Evolutionary conservation across 305 asterid genomes (phyloP).

Genomic region (Fraxinus sp.): DNA sequence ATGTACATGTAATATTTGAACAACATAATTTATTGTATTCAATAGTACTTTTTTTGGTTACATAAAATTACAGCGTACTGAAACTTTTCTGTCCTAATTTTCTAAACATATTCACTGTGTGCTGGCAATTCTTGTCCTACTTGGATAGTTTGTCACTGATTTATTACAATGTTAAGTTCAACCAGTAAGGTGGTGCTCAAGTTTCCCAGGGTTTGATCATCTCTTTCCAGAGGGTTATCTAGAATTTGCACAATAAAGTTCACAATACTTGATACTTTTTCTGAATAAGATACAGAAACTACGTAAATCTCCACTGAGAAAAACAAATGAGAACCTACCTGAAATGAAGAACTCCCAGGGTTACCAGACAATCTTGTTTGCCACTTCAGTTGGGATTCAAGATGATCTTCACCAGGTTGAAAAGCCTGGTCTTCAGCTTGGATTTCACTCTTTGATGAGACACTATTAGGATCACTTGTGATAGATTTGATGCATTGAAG

Average conservation of each 20-base stretch:
- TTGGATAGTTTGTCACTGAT: neutral
- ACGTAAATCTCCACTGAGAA: constrained; percentile 14
- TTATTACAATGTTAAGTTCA: neutral
- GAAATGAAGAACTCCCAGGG: constrained; percentile 38
- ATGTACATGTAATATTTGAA: neutral
- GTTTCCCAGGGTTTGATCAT: neutral
- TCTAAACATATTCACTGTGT: neutral
- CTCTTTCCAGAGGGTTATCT: neutral
- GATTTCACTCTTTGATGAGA: constrained; percentile 22
- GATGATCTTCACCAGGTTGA: constrained; percentile 23
- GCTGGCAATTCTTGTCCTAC: neutral
- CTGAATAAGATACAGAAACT: neutral
- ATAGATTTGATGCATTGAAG: constrained; percentile 23
- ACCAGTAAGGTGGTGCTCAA: neutral
- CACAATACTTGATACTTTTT: neutral
- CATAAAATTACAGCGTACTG: neutral
- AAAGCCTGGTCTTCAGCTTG: constrained; percentile 17
- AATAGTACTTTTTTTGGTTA: neutral
- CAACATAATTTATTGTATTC: neutral
- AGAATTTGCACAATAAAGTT: neutral
- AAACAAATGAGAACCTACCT: constrained; percentile 36
- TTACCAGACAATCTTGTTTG: constrained; percentile 28
- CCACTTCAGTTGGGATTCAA: constrained; percentile 22
- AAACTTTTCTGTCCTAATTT: neutral
- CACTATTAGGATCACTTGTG: constrained; percentile 9